phyloP scores from a whole-genome alignment of 495 filamentous ascomycete species.

The Podospora sp. region DNA sequence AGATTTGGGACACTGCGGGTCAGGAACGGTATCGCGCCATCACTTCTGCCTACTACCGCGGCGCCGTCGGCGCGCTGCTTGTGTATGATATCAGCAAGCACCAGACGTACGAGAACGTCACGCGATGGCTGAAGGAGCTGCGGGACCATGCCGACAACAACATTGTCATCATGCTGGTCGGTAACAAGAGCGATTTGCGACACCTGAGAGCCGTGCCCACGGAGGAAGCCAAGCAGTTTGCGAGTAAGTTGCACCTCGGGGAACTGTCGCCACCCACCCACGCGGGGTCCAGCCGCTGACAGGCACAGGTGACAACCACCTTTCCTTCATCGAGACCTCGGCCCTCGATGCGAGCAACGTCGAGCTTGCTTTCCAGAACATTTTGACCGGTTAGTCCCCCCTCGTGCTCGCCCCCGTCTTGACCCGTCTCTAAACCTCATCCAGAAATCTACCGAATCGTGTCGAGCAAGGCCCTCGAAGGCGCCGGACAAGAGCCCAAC shows the following conservation, averaged over 20 bases:
- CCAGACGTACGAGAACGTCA: constrained; percentile 98
- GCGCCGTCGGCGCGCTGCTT: constrained; percentile 93
- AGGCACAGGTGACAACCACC: constrained; percentile 80
- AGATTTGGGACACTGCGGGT: constrained; percentile 99
- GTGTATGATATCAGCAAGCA: constrained; percentile 99
- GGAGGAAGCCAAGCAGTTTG: constrained; percentile 97
- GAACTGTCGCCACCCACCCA: background rate
- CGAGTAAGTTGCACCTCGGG: constrained; percentile 63
- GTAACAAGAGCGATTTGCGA: constrained; percentile 99
- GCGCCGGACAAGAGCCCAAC: constrained; percentile 73
- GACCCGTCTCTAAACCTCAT: constrained; percentile 12
- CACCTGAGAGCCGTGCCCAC: constrained; percentile 97
- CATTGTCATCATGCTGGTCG: constrained; percentile 99
- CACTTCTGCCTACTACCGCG: constrained; percentile 97
- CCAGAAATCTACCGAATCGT: constrained; percentile 99
- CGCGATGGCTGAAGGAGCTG: constrained; percentile 98
- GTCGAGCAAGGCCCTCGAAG: constrained; percentile 93
- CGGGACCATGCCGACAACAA: constrained; percentile 98
- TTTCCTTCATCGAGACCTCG: constrained; percentile 99
- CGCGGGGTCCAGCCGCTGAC: constrained; percentile 21
- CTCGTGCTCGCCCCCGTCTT: constrained; percentile 1
- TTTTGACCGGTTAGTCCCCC: constrained; percentile 84
- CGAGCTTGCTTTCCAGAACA: constrained; percentile 99
- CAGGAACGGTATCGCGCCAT: constrained; percentile 99
- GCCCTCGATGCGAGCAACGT: constrained; percentile 99